A percentile compares a stretch with the other conserved stretches of the same genome.
These are phyloP conservation scores for Paraurostyla sp. DNA, from an alignment of 73 alveolate species.

Conservation along the genomic window DNA sequence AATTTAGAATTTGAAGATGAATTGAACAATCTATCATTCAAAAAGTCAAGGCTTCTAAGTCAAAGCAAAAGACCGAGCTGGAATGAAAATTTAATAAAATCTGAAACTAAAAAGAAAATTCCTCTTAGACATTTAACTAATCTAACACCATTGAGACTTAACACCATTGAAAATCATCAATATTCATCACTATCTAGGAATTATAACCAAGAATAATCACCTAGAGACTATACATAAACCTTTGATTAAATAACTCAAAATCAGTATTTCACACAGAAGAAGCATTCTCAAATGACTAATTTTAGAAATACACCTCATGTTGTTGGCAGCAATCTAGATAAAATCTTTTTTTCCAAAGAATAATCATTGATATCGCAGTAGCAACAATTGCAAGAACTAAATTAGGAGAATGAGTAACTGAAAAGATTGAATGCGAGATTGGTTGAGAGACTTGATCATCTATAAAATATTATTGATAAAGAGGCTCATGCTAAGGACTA, in stretches of 20 bases:
- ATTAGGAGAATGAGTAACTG: slow-evolving; percentile 1
- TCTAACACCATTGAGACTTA: not conserved
- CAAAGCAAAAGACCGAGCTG: not conserved
- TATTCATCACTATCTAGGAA: no score
- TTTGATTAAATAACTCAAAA: not conserved
- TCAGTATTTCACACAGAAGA: not conserved
- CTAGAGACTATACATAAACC: no score
- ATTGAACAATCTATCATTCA: not conserved
- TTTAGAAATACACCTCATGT: not conserved
- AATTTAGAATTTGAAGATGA: slow-evolving; percentile 49
- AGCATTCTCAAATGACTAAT: not conserved
- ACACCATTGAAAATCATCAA: no score
- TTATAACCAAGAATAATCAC: no score
- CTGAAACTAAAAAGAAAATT: no score
- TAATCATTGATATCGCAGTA: not conserved
- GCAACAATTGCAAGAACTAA: not conserved
- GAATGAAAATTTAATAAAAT: slow-evolving; percentile 24
- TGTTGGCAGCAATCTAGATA: slow-evolving; percentile 11
- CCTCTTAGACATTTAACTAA: not conserved
- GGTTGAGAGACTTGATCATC: slow-evolving; percentile 40
- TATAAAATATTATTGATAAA: slow-evolving; percentile 46
- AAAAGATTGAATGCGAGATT: slow-evolving; percentile 14
- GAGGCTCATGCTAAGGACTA: slow-evolving; percentile 45
- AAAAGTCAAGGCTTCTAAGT: not conserved
- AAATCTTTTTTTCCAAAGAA: not conserved